These are phyloP conservation scores for Metschnikowia henanensis DNA, from an alignment of 805 yeast genomes.

Conservation along the genomic window DNA sequence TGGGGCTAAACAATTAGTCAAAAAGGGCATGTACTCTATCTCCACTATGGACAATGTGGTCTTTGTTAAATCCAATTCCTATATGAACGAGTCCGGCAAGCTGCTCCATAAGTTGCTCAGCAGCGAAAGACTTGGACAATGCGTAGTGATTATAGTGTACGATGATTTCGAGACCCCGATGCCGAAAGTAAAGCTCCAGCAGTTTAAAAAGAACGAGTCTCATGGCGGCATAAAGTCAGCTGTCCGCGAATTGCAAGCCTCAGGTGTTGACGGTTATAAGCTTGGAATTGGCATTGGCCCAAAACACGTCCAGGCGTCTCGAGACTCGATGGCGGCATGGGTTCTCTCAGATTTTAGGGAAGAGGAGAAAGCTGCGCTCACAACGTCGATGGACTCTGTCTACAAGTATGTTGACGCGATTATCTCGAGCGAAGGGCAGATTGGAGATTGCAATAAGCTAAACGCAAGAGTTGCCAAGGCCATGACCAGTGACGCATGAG, in stretches of 20 bases:
- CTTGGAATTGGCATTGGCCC: slow-evolving; percentile 45
- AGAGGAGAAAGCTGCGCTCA: slow-evolving; percentile 24
- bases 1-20: slow-evolving; percentile 30
- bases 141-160: slow-evolving; percentile 28
- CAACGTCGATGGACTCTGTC: slow-evolving; percentile 15
- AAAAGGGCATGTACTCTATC: slow-evolving; percentile 30
- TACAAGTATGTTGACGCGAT: slow-evolving; percentile 25
- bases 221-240: slow-evolving; percentile 40
- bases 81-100: slow-evolving; percentile 41
- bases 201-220: slow-evolving; percentile 36
- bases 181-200: slow-evolving; percentile 30
- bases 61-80: slow-evolving; percentile 37
- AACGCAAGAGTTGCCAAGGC: slow-evolving; percentile 22
- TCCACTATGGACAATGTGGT: slow-evolving; percentile 23
- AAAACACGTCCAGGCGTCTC: slow-evolving; percentile 34
- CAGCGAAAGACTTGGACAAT: slow-evolving; percentile 18
- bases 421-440: slow-evolving; percentile 22
- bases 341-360: slow-evolving; percentile 35
- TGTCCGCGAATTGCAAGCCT: slow-evolving; percentile 10
- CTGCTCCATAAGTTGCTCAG: slow-evolving; percentile 27
- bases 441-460: slow-evolving; percentile 29
- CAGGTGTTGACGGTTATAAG: slow-evolving; percentile 22
- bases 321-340: slow-evolving; percentile 39
- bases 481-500: slow-evolving; percentile 5
- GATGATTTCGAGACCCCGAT: slow-evolving; percentile 41